phyloP scores from a whole-genome alignment of 2,329 filamentous ascomycete genomes.

The Venturia carpophila region DNA sequence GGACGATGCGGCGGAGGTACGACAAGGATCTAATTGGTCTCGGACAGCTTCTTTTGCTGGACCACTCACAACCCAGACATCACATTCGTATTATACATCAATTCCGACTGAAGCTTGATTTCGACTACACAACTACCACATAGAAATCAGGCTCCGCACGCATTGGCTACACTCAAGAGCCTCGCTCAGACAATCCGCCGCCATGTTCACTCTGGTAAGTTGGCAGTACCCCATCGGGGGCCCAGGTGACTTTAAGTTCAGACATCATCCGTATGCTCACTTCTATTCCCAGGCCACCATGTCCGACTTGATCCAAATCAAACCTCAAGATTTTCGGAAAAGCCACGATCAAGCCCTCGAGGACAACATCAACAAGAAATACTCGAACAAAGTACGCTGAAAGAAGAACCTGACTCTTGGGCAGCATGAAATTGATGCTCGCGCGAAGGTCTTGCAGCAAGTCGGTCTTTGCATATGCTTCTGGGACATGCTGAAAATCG shows the following conservation, averaged over 20 bases:
- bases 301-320: constrained; percentile 88
- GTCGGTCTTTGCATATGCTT: constrained; percentile 89
- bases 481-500: constrained; percentile 82
- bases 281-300: constrained; percentile 64
- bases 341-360: constrained; percentile 77
- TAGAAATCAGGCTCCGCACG: background rate
- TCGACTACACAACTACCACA: background rate
- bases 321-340: constrained; percentile 80
- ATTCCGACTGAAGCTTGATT: background rate
- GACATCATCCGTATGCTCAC: background rate
- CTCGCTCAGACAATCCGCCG: background rate
- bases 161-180: background rate
- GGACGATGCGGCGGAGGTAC: background rate
- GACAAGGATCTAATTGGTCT: background rate
- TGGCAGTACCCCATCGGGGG: background rate
- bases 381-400: constrained; percentile 71
- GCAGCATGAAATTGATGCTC: constrained; percentile 17
- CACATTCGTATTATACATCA: background rate
- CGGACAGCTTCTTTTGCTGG: background rate
- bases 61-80: background rate
- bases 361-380: constrained; percentile 95
- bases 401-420: background rate
- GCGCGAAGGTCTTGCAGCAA: constrained; percentile 69
- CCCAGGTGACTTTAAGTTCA: background rate
- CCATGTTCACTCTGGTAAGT: constrained; percentile 20